phyloP scores from a whole-genome alignment of 2,329 filamentous ascomycete genomes.

The Aspergillus phoenicis region DNA sequence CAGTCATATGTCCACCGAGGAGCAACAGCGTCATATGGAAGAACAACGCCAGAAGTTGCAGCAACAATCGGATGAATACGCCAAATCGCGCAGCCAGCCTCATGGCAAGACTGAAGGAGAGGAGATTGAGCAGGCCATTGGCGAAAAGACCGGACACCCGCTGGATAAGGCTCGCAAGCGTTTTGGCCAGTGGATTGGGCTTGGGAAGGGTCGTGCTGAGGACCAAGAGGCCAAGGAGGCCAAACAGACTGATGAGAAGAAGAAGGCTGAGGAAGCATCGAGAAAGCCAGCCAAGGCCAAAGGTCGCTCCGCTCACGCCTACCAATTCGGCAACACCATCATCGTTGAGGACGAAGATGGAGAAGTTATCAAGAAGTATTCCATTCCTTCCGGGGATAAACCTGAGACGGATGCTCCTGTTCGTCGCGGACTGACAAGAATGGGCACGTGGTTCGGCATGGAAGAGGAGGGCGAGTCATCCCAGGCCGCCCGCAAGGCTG shows the following conservation, averaged over 20 bases:
- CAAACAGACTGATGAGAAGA: conserved; percentile 23
- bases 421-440: conserved; percentile 57
- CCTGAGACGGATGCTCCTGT: conserved; percentile 43
- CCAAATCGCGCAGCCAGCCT: conserved; percentile 49
- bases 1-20: conserved; percentile 52
- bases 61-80: conserved; percentile 46
- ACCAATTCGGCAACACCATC: conserved; percentile 71
- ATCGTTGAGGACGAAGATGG: conserved; percentile 71
- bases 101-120: conserved; percentile 50
- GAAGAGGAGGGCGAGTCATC: conserved; percentile 38
- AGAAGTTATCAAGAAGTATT: conserved; percentile 69
- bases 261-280: conserved; percentile 21
- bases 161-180: conserved; percentile 49
- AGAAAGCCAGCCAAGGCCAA: conserved; percentile 34
- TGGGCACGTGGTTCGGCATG: conserved; percentile 61
- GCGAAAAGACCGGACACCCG: conserved; percentile 37
- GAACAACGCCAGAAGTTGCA: conserved; percentile 57
- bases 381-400: conserved; percentile 53
- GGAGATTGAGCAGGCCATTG: conserved; percentile 43
- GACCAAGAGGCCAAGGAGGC: conserved; percentile 30
- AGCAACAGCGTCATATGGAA: conserved; percentile 61
- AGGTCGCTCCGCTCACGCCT: conserved; percentile 63
- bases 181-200: conserved; percentile 50
- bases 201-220: conserved; percentile 37
- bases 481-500: conserved; percentile 30